phyloP scores from a whole-genome alignment of 2,329 filamentous ascomycete species.

The Catunica adiposa region DNA sequence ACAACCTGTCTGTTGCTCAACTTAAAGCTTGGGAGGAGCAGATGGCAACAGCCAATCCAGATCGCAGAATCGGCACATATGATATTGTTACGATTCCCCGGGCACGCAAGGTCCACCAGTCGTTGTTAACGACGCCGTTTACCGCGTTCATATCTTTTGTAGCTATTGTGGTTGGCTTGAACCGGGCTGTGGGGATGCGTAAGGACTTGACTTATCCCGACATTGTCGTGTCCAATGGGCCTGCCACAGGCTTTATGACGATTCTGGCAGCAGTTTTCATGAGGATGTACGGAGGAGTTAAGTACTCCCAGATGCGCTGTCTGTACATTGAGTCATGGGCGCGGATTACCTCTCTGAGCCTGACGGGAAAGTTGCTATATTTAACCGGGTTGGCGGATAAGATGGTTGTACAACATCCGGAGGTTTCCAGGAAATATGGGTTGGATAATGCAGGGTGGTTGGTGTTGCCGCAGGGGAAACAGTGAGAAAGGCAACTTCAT shows the following conservation, averaged over 20 bases:
- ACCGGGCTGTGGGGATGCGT: constrained; percentile 19
- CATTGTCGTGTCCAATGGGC: constrained; percentile 76
- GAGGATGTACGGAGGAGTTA: constrained; percentile 29
- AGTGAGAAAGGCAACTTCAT: not conserved
- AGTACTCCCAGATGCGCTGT: constrained; percentile 45
- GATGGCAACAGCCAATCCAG: not conserved
- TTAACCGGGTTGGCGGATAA: constrained; percentile 49
- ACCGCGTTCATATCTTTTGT: constrained; percentile 50
- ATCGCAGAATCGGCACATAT: constrained; percentile 31
- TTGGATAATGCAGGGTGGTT: constrained; percentile 12
- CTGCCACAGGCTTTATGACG: constrained; percentile 71
- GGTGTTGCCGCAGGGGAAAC: constrained; percentile 1
- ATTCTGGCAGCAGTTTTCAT: constrained; percentile 32
- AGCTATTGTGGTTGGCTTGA: constrained; percentile 42
- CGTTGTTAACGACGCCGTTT: constrained; percentile 54
- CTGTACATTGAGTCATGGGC: constrained; percentile 92
- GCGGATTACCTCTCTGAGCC: constrained; percentile 61
- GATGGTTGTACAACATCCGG: constrained; percentile 68
- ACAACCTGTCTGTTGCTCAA: constrained; percentile 45
- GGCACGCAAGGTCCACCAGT: constrained; percentile 69
- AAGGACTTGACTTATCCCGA: constrained; percentile 35
- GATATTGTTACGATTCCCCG: constrained; percentile 54
- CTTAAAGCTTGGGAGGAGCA: constrained; percentile 36
- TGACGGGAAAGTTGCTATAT: constrained; percentile 65
- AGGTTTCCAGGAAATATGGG: constrained; percentile 35